These are phyloP conservation scores for Yamadazyma aaseri DNA, from an alignment of 1,139 yeast genomes.

Conservation along the genomic window DNA sequence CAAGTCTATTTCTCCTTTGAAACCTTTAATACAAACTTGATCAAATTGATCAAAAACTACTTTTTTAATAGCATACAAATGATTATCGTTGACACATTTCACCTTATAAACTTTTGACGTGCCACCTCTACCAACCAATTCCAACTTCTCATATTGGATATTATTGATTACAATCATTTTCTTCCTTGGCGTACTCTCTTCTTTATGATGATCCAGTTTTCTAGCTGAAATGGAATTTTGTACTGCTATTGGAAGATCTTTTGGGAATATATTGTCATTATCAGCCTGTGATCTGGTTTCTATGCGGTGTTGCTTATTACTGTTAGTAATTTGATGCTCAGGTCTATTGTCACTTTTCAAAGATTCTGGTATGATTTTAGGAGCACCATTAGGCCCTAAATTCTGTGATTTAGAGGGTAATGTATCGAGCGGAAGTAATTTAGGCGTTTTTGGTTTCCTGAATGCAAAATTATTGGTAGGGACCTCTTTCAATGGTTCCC, in stretches of 20 bases:
- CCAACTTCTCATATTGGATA: conserved; percentile 68
- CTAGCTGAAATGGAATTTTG: conserved; percentile 15
- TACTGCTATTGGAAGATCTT: conserved; percentile 15
- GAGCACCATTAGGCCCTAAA: too few species aligned
- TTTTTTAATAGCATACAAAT: conserved; percentile 75
- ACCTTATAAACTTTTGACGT: conserved; percentile 90
- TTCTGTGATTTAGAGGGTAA: conserved; percentile 2
- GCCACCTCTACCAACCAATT: conserved; percentile 88
- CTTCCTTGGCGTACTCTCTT: conserved; percentile 17
- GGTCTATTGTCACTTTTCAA: background rate
- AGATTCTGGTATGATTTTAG: background rate
- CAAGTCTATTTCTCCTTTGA: conserved; percentile 87
- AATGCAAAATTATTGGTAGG: conserved; percentile 12
- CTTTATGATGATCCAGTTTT: conserved; percentile 10
- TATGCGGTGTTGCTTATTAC: background rate
- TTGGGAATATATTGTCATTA: background rate
- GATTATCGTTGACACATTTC: conserved; percentile 49
- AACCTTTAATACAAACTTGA: conserved; percentile 67
- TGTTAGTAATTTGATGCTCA: too few species aligned
- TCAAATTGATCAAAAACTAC: conserved; percentile 83
- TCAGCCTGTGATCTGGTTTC: background rate
- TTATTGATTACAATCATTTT: conserved; percentile 50
- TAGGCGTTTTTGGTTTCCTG: conserved; percentile 18
- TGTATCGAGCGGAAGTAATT: conserved; percentile 1
- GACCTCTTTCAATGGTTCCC: conserved; percentile 16